Base-by-base conservation (phyloP, 352 stramenopile genomes). In the Pythium rishiriense region DNA sequence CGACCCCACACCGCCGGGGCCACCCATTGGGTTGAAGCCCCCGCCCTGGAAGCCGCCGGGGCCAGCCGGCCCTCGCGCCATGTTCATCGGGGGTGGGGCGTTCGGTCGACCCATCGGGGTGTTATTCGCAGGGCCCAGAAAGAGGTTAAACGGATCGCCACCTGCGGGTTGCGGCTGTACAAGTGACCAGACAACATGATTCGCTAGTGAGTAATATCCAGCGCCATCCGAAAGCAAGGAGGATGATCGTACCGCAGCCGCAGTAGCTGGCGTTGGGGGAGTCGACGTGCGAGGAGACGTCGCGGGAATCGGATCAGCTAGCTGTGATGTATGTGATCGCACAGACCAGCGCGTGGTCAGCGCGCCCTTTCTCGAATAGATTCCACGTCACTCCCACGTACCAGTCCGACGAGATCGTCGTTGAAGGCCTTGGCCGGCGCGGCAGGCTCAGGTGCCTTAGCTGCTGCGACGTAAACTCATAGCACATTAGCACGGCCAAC, bases 61-160 rank as follows among this genome's bases (percentile, higher is more conserved):
- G 58, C 62, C 62, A 14, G 67, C 55, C 14, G 68, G 67, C 1
- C 72, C 72, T 19, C 72, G 67, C 8, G 73, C 46, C 17, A 64
- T 62, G 45, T 75, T 82, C 70, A 78, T 78, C 7, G 64, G 66
- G 14, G 63, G 59, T 0, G 59, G 49, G 0, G 59, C 57, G 50
- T 69, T 71, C 17, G 74, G 64, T 42, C 74, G 64, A 3, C 24
- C 53, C 69, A 76, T 72, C 10, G 74, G 72, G 19, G 57, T 42
- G 21, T 41, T 52, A 43, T 48, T 67, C 1, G 61, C 43, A 0
- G 50, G 47, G 39, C 75, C 74, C 47, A 80, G 72, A 25, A 93
- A 93, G 15, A 93, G 62, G 64, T 93, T 86, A 54, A 93, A 93
- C 10, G 85, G 82, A n/a, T 93, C 82, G 11, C 72, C 68, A 41